Conservation (phyloP, 1,284 basidiomycete species). For the Heterobasidion irregulare region DNA sequence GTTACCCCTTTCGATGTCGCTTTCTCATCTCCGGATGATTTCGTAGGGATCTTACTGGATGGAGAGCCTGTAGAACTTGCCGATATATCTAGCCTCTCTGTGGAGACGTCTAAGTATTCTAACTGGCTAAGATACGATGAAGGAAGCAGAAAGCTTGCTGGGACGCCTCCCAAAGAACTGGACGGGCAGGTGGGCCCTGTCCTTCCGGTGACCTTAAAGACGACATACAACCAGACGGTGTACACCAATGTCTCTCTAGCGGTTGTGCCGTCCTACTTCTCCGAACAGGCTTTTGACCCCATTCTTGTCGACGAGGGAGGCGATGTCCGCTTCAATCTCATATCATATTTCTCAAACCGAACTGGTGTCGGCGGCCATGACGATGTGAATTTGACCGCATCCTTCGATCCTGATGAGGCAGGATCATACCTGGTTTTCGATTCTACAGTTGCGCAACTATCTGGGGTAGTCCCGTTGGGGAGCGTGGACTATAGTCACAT, state of each 20-base stretch:
- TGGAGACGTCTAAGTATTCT: slow-evolving; percentile 48
- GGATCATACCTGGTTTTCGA: slow-evolving; percentile 43
- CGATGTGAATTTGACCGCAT: slow-evolving; percentile 42
- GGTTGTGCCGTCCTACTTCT: slow-evolving; percentile 66
- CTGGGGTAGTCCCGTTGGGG: slow-evolving; percentile 45
- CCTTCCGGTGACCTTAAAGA: slow-evolving; percentile 56
- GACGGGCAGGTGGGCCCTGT: slow-evolving; percentile 21
- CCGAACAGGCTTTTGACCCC: slow-evolving; percentile 43
- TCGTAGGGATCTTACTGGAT: slow-evolving; percentile 54
- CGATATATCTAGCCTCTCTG: slow-evolving; percentile 40
- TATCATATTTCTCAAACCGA: slow-evolving; percentile 43
- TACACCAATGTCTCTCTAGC: slow-evolving; percentile 53
- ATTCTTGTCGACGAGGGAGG: slow-evolving; percentile 39
- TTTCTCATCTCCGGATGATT: slow-evolving; percentile 52
- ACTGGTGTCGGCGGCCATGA: slow-evolving; percentile 22
- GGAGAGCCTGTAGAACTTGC: slow-evolving; percentile 41
- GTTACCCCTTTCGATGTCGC: slow-evolving; percentile 46
- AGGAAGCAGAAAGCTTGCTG: slow-evolving; percentile 47
- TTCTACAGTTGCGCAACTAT: slow-evolving; percentile 30
- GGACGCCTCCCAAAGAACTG: slow-evolving; percentile 41
- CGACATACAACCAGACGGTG: slow-evolving; percentile 60
- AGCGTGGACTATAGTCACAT: slow-evolving; percentile 27
- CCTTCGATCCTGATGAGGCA: slow-evolving; percentile 40
- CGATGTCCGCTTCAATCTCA: slow-evolving; percentile 40
- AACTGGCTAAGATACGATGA: slow-evolving; percentile 63